These are phyloP conservation scores for Phaeotremella skinneri DNA, from an alignment of 768 basidiomycete genomes.

Conservation along the genomic window DNA sequence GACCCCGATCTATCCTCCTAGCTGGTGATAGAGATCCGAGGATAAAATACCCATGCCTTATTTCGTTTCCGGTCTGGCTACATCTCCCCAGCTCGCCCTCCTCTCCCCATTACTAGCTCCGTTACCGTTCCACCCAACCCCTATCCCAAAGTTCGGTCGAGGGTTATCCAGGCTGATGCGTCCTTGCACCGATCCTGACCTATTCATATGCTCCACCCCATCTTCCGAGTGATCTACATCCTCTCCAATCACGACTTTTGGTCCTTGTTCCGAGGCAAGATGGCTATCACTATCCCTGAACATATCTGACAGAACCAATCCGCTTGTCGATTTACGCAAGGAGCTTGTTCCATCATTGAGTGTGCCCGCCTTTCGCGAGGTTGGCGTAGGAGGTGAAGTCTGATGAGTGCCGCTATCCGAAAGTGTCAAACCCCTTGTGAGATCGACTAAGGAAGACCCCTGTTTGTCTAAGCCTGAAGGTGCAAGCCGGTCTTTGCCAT, in stretches of 20 bases:
- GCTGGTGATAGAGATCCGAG: no score
- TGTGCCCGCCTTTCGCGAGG: no score
- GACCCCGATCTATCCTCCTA: no score
- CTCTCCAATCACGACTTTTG: neutral
- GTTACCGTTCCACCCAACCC: neutral
- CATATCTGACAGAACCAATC: neutral
- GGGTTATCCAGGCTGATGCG: slow-evolving; percentile 16
- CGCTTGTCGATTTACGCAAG: neutral
- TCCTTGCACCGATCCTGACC: neutral
- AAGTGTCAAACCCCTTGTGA: neutral
- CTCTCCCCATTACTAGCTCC: slow-evolving; percentile 30
- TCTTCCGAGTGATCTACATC: neutral
- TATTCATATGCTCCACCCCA: neutral
- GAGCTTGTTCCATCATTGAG: no score
- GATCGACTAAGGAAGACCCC: neutral
- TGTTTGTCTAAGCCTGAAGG: neutral
- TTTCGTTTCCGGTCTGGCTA: slow-evolving; percentile 4
- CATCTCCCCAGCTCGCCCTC: slow-evolving; percentile 34
- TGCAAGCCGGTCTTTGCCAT: slow-evolving; percentile 33
- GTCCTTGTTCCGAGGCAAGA: neutral
- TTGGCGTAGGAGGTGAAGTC: neutral
- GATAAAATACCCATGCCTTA: no score
- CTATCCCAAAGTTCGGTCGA: slow-evolving; percentile 15
- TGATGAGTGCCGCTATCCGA: neutral
- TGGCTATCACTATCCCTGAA: neutral